phyloP scores from a whole-genome alignment of 1,139 yeast genomes.

The Lodderomyces theae region DNA sequence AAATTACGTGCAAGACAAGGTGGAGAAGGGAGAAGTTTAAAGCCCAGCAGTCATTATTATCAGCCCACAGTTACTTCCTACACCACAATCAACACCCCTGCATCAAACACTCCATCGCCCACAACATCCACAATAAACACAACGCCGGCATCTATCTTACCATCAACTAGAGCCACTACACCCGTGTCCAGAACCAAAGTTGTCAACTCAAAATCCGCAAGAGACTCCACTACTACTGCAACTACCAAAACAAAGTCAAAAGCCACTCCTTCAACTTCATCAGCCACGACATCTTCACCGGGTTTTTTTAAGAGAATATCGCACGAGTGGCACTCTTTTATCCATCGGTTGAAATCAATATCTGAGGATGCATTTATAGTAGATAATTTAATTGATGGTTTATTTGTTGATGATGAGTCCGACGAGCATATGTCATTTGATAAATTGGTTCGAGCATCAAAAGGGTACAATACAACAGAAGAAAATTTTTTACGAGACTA shows the following conservation, averaged over 20 bases:
- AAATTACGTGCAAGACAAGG: slow-evolving; percentile 10
- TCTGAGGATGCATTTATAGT: slow-evolving; percentile 44
- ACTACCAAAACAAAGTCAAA: slow-evolving; percentile 1
- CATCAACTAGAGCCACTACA: background rate
- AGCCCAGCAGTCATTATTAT: background rate
- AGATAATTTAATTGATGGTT: slow-evolving; percentile 41
- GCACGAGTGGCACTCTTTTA: slow-evolving; percentile 32
- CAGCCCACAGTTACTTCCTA: background rate
- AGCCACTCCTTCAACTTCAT: slow-evolving; percentile 2
- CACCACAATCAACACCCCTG: background rate
- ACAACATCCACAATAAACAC: background rate
- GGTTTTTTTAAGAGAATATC: slow-evolving; percentile 33
- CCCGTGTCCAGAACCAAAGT: background rate
- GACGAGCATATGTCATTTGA: slow-evolving; percentile 25
- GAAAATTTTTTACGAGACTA: slow-evolving; percentile 35
- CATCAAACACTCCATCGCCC: slow-evolving; percentile 2
- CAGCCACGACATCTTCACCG: slow-evolving; percentile 4
- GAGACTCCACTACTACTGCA: background rate
- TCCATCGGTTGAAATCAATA: slow-evolving; percentile 32
- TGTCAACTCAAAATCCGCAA: background rate
- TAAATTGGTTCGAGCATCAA: slow-evolving; percentile 19
- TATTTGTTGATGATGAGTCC: slow-evolving; percentile 39
- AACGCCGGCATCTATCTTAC: slow-evolving; percentile 3
- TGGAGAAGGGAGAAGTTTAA: slow-evolving; percentile 3
- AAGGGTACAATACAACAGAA: slow-evolving; percentile 25